Evolutionary conservation across 2,329 filamentous ascomycete species (phyloP), one percentile per base, ranked within the genome.

Genomic region (Capronia americana): DNA sequence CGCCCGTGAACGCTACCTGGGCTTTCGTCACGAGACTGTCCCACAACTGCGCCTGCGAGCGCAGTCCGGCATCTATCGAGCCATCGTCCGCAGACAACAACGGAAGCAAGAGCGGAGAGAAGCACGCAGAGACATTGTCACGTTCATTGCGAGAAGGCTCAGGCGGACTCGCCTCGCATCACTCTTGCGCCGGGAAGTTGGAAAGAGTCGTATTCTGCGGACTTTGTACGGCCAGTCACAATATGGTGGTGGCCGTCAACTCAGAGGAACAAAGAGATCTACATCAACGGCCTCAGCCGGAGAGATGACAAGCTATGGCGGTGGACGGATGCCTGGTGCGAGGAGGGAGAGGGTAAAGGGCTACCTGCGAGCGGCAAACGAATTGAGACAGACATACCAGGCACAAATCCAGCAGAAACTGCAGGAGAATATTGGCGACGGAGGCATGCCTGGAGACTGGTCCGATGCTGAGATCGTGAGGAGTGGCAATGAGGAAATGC

Each of bases 401-500:
- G 81, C 85, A 69, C 82, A 84, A 69, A 85, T 85, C 71, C 77
- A 76, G 66, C 81, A 81, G 81, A 81, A 75, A 67, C 77, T 75
- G 6, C 76, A 77, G n/a, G 79, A 81, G 38, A 67, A 62, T 24
- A 79, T 83, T 53, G 80, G 81, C 54, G 81, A 81, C 74, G 74
- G 78, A 28, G 77, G 83, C 53, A 90, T 92, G 32, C 90, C 92
- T 0, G 91, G 90, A 0, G 87, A 90, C 0, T 97, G 96, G 74
- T 92, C 93, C 0, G 90, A 97, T 72, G 90, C 92, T 20, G 87
- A 90, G n/a, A 91, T 97, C 66, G 87, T 90, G 17, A 86, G 88
- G 11, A 89, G 88, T 68, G 93, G 92, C 12, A 87, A 92, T 67
- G 93, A 97, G 77, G 92, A 98, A 80, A 92, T 99, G 88, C 87